Percentiles rank a stretch among this genome's conserved stretches.
These are phyloP conservation scores for Claviceps sp. DNA, from an alignment of 2,329 filamentous ascomycete species.

Conservation along the genomic window DNA sequence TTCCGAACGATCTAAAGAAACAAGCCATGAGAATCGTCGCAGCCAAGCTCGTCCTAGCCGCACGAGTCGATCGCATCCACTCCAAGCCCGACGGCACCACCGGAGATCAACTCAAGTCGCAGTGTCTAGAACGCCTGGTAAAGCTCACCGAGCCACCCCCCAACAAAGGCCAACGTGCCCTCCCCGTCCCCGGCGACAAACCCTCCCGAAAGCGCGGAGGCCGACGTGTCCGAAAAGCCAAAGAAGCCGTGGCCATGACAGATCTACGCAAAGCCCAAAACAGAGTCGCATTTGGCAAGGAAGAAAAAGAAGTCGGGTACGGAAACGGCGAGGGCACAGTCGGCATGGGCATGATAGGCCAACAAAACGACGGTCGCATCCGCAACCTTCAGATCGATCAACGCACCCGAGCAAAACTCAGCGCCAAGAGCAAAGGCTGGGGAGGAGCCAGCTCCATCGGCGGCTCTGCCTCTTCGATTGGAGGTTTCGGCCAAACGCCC, in stretches of 20 bases:
- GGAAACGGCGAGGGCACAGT: slow-evolving; percentile 73
- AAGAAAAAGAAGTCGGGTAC: slow-evolving; percentile 88
- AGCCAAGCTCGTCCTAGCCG: slow-evolving; percentile 86
- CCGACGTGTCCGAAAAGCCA: slow-evolving; percentile 78
- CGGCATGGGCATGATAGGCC: slow-evolving; percentile 91
- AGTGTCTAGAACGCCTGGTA: slow-evolving; percentile 75
- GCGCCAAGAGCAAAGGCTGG: slow-evolving; percentile 94
- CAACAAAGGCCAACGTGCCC: slow-evolving; percentile 74
- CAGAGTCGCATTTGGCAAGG: slow-evolving; percentile 87
- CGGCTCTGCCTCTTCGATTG: slow-evolving; percentile 67
- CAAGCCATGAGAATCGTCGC: slow-evolving; percentile 93
- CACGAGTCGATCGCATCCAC: slow-evolving; percentile 78
- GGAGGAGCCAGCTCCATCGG: slow-evolving; percentile 54
- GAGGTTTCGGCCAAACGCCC: slow-evolving; percentile 54
- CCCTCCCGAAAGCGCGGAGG: slow-evolving; percentile 86
- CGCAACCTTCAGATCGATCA: slow-evolving; percentile 83
- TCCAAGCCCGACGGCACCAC: slow-evolving; percentile 68
- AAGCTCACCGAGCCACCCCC: slow-evolving; percentile 86
- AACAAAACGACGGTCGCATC: slow-evolving; percentile 76
- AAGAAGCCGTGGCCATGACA: slow-evolving; percentile 94
- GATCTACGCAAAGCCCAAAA: slow-evolving; percentile 94
- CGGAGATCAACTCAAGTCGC: slow-evolving; percentile 68
- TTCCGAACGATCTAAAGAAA: slow-evolving; percentile 75
- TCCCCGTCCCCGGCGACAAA: slow-evolving; percentile 91
- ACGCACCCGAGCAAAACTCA: slow-evolving; percentile 82